Conservation (phyloP, 2,329 filamentous ascomycete species). For the Cucurbitaria berberidis region DNA sequence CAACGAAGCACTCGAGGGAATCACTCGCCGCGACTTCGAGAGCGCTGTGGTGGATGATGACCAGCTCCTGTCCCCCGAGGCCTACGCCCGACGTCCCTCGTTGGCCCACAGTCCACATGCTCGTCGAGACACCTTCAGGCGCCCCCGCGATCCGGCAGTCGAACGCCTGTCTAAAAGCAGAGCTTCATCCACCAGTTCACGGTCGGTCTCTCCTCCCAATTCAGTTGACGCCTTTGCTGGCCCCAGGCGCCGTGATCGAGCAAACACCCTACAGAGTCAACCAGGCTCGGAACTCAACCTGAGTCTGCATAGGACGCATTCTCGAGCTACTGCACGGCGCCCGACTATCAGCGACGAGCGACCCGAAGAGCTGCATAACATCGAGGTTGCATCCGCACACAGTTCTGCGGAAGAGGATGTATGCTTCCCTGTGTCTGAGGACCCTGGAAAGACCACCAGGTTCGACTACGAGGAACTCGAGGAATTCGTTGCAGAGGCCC, state of each 20-base stretch:
- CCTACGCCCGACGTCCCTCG: slow-evolving; percentile 58
- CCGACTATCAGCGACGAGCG: slow-evolving; percentile 66
- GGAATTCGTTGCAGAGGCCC: slow-evolving; percentile 76
- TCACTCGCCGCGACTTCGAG: slow-evolving; percentile 79
- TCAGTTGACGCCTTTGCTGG: slow-evolving; percentile 98
- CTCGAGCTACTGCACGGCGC: slow-evolving; percentile 68
- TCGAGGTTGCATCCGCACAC: slow-evolving; percentile 66
- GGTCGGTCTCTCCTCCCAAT: slow-evolving; percentile 87
- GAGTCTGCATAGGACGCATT: slow-evolving; percentile 72
- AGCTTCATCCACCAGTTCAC: slow-evolving; percentile 60
- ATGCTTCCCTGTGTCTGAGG: slow-evolving; percentile 77
- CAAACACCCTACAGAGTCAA: slow-evolving; percentile 68
- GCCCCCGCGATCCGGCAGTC: slow-evolving; percentile 44
- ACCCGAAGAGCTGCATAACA: slow-evolving; percentile 64
- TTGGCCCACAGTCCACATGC: slow-evolving; percentile 45
- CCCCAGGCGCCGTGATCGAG: slow-evolving; percentile 81
- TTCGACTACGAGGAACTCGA: slow-evolving; percentile 93
- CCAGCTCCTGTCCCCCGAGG: slow-evolving; percentile 49
- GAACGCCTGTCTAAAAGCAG: slow-evolving; percentile 51
- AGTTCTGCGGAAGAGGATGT: slow-evolving; percentile 85
- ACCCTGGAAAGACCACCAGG: slow-evolving; percentile 79
- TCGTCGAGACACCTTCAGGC: slow-evolving; percentile 53
- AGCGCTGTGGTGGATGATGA: slow-evolving; percentile 83
- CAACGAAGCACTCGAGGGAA: slow-evolving; percentile 53
- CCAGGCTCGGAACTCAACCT: slow-evolving; percentile 59